Base-by-base conservation (phyloP, 164 flowering plant species). In the Litsea cubeba region DNA sequence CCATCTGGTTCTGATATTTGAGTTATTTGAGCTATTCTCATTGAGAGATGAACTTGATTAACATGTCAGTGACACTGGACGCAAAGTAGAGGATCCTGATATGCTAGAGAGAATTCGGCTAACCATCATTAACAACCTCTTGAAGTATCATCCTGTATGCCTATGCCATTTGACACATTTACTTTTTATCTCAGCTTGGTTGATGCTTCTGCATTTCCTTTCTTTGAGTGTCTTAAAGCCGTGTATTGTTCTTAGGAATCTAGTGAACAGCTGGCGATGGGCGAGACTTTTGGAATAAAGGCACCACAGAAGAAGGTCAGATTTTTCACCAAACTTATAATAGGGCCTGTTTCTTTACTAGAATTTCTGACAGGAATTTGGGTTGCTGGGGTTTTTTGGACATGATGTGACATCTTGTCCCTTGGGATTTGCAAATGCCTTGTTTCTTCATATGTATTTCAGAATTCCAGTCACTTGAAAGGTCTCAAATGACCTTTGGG, bases 281-380 rank as follows among this genome's bases (percentile, higher is more conserved):
- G 97, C 58, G 95, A 90, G 79, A 90, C 88, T 71, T 95, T 95
- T 85, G 99, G 99, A 73, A 83, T 92, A 70, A 88, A 88, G 80
- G 88, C 95, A 76, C 97, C 98, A 62, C 82, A 82, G 73, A 85
- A 86, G 81, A 90, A 93, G 97, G 98, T 95, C 64, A 81, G 50
- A 1, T 24, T 35, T 2, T 75, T 58, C 30, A 15, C 51, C 12
- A 18, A n/a, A 3, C 24, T 24, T 20, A 46, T 60, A 30, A 46
- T 60, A 30, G 35, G 35, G 35, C 35, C 15, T 4, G 10, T 70
- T 14, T 28, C 23, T 30, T 30, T 3, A 30, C 5, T 30, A 30
- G 35, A 30, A 30, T 30, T 30, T 5, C 6, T 30, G 35, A 30
- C 35, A 30, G 35, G 5, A 30, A 30, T 30, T 30, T 30, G 35